Evolutionary conservation across 192 early-diverging fungal genomes (phyloP).

Genomic region (Backusella mclennaniae): DNA sequence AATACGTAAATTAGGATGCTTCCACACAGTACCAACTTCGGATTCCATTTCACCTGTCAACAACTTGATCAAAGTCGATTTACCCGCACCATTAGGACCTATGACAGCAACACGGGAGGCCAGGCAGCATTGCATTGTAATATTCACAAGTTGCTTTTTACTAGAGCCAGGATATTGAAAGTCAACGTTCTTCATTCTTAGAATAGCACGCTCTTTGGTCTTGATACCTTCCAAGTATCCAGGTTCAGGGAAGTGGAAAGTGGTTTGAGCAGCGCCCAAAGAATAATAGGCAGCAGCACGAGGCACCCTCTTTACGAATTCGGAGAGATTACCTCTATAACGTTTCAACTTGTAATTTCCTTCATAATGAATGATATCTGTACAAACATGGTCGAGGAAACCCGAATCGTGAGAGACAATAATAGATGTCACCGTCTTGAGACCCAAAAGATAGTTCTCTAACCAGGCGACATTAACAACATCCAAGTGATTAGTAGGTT

Average conservation of each 20-base stretch:
- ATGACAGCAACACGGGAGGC: slow-evolving; percentile 77
- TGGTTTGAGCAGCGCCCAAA: slow-evolving; percentile 59
- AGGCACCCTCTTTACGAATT: slow-evolving; percentile 74
- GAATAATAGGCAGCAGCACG: slow-evolving; percentile 77
- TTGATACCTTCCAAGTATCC: slow-evolving; percentile 74
- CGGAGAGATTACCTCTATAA: slow-evolving; percentile 77
- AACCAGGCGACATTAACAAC: slow-evolving; percentile 59
- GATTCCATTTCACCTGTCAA: slow-evolving; percentile 77
- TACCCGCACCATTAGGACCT: slow-evolving; percentile 77
- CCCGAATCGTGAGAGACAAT: slow-evolving; percentile 88
- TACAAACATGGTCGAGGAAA: slow-evolving; percentile 79
- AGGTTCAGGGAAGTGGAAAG: slow-evolving; percentile 73
- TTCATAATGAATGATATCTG: slow-evolving; percentile 87
- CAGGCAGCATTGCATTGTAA: slow-evolving; percentile 61
- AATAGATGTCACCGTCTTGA: slow-evolving; percentile 76
- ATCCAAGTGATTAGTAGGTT: slow-evolving; percentile 86
- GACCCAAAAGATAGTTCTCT: slow-evolving; percentile 67
- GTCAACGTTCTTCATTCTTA: slow-evolving; percentile 70
- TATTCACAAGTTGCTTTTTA: slow-evolving; percentile 59
- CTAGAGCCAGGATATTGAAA: slow-evolving; percentile 66
- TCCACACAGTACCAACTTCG: slow-evolving; percentile 69
- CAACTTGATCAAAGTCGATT: slow-evolving; percentile 69
- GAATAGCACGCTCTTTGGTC: slow-evolving; percentile 71
- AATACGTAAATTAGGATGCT: slow-evolving; percentile 83
- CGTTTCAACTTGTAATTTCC: slow-evolving; percentile 63